Evolutionary conservation across 371 early-diverging fungal genomes (phyloP).

Genomic region (Mucor sp.): DNA sequence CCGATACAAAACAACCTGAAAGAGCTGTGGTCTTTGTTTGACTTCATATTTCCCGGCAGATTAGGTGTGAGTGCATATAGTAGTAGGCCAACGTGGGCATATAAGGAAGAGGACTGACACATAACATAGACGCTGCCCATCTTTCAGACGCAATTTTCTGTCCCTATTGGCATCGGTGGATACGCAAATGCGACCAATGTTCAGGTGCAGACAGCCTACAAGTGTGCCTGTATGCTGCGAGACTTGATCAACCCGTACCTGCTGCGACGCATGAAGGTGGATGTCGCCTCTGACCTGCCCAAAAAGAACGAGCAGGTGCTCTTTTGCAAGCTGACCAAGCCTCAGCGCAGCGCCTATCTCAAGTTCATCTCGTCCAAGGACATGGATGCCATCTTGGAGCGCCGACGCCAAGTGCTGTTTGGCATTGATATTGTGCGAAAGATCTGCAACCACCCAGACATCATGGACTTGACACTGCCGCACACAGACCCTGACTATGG

Average conservation of each 20-base stretch:
- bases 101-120: too few relatives aligned
- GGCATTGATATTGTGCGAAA: slow-evolving; percentile 97
- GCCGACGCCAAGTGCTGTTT: slow-evolving; percentile 79
- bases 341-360: slow-evolving; percentile 81
- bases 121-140: slow-evolving; percentile 76
- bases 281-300: slow-evolving; percentile 92
- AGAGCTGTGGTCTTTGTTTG: slow-evolving; percentile 97
- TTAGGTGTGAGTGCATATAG: slow-evolving; percentile 69
- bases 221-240: slow-evolving; percentile 87
- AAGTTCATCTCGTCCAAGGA: slow-evolving; percentile 73
- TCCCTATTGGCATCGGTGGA: slow-evolving; percentile 92
- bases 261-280: slow-evolving; percentile 91
- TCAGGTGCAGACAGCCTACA: slow-evolving; percentile 92
- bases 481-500: slow-evolving; percentile 64
- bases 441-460: slow-evolving; percentile 97
- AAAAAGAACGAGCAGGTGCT: slow-evolving; percentile 93
- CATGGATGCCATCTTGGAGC: slow-evolving; percentile 79
- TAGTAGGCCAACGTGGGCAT: background rate
- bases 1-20: slow-evolving; percentile 98
- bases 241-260: slow-evolving; percentile 95
- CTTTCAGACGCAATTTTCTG: slow-evolving; percentile 89
- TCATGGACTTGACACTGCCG: slow-evolving; percentile 45
- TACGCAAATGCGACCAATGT: slow-evolving; percentile 88
- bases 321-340: slow-evolving; percentile 86
- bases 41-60: slow-evolving; percentile 94